Base-by-base conservation (phyloP, 1,284 basidiomycete species). In the Cryptococcus hybrid region DNA sequence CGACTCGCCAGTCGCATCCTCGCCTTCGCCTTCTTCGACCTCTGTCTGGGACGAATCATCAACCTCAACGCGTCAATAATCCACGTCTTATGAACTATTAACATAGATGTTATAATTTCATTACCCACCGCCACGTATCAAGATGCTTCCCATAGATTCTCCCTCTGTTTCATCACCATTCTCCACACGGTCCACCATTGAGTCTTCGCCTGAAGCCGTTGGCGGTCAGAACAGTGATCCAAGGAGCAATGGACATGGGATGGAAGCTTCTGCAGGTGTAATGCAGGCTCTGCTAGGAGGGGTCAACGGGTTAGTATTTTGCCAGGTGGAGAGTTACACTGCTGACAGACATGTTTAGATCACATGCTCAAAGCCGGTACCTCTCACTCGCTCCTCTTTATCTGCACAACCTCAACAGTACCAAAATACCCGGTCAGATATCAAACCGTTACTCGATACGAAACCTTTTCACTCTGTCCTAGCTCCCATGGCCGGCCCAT, bases 161-260 rank as follows among this genome's bases (percentile, higher is more conserved):
- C 67, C 71, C 18, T 68, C 66, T 12, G 58, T 67, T 35, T 68
- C 66, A 13, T 72, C 70, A 11, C 70, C 71, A 9, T 72, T 70
- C 53, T 70, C 70, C 9, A 55, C 62, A 8, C 60, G 65, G 24
- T 73, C 72, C 3, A 70, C 69, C 11, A 60, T 66, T 38, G 57
- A 68, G 1, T 69, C 72, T 1, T 71, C 71, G 12, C 70, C 73
- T 13, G 73, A 75, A 30, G 59, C 60, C 35, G 30, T 56, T 43
- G 37, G 51, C 53, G 61, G 57, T 61, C 50, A 55, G 61, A 55
- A 37, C 34, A 57, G 34, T 24, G 44, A 35, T 15, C 24, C 24
- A 24, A 24, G 24, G 24, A 24, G 24, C 24, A 39, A 38, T 39
- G 42, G 37, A 24, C 50, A 56, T 35, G 43, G 44, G 18, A 38